A percentile compares a stretch with the other conserved stretches of the same genome.
phyloP scores from a whole-genome alignment of 2,329 filamentous ascomycete species.

The Hirsutella minnesotensis region DNA sequence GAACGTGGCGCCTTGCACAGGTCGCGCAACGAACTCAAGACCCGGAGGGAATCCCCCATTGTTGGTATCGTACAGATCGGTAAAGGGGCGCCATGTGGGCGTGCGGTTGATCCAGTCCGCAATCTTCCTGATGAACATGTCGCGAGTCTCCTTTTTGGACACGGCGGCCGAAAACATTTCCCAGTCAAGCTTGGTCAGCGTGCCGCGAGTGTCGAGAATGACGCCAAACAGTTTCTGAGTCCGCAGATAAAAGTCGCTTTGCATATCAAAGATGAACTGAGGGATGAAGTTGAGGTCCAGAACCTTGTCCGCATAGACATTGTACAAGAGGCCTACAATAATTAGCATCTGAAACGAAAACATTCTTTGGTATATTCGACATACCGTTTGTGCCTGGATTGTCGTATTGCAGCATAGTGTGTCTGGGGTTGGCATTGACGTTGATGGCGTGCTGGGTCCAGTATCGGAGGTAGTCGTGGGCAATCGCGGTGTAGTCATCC shows the following conservation, averaged over 20 bases:
- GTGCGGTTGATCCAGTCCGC: slow-evolving; percentile 69
- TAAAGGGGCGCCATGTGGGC: slow-evolving; percentile 55
- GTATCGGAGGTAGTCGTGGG: slow-evolving; percentile 55
- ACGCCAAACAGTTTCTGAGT: slow-evolving; percentile 68
- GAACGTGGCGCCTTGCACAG: slow-evolving; percentile 73
- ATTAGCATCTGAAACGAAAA: background rate
- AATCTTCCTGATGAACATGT: slow-evolving; percentile 55
- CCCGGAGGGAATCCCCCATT: slow-evolving; percentile 53
- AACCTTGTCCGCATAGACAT: slow-evolving; percentile 68
- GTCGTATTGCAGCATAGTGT: slow-evolving; percentile 71
- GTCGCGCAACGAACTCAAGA: slow-evolving; percentile 62
- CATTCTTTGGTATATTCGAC: background rate
- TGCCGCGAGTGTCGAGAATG: slow-evolving; percentile 68
- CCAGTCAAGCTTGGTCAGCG: slow-evolving; percentile 82
- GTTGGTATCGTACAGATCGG: slow-evolving; percentile 65
- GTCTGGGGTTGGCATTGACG: slow-evolving; percentile 43
- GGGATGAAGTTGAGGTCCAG: slow-evolving; percentile 70
- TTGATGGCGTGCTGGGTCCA: slow-evolving; percentile 66
- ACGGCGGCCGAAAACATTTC: slow-evolving; percentile 76
- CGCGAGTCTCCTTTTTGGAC: slow-evolving; percentile 44
- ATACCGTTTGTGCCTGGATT: slow-evolving; percentile 38
- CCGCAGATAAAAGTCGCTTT: slow-evolving; percentile 64
- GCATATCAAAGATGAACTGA: slow-evolving; percentile 61
- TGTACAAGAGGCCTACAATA: slow-evolving; percentile 47
- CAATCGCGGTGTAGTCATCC: slow-evolving; percentile 48